Base-by-base conservation (phyloP, 1,284 basidiomycete species). In the Trichosporon sp. region DNA sequence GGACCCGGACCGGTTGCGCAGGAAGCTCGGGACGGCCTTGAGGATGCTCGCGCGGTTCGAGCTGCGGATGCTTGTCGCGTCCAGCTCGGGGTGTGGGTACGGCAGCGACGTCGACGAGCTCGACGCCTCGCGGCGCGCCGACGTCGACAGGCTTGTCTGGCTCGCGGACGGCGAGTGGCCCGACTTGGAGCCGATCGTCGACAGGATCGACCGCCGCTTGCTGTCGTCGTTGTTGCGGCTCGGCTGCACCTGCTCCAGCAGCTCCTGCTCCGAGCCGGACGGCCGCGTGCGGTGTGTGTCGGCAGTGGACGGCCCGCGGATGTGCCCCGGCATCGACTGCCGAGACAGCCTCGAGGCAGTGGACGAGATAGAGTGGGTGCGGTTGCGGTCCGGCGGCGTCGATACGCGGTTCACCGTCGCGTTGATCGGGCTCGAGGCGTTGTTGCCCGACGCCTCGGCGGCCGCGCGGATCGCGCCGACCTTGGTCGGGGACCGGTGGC, bases 231-330 rank as follows among this genome's bases (percentile, higher is more conserved):
- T 23, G 11, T 25, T 60, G 2, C 56, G 56, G 29, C 56, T 60
- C 27, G 56, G 56, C 29, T 60, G 56, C 13, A 78, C 74, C 31
- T 72, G 66, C 53, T 77, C 78, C 47, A 75, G 66, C 51, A 79
- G 76, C 70, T 83, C 82, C 32, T 81, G 76, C 64, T 81, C 80
- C 13, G 81, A 60, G 0, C 78, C 77, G 23, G 67, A 67, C 2
- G 63, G 47, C 9, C 65, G 66, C 47, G 70, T 68, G n/a, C 44
- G 44, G 12, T 60, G 63, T 32, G 64, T 63, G 8, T 67, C 70
- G 23, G 51, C 23, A 5, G 44, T 58, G n/a, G 68, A 70, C 8
- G 68, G 67, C 13, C 56, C 56, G 15, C 56, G 56, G 29, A 60
- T 23, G 29, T 60, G 56, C 8, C 56, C 56, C 9, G 56, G 56